phyloP scores from a whole-genome alignment of 768 basidiomycete genomes.

The Boletus rubescentipes region DNA sequence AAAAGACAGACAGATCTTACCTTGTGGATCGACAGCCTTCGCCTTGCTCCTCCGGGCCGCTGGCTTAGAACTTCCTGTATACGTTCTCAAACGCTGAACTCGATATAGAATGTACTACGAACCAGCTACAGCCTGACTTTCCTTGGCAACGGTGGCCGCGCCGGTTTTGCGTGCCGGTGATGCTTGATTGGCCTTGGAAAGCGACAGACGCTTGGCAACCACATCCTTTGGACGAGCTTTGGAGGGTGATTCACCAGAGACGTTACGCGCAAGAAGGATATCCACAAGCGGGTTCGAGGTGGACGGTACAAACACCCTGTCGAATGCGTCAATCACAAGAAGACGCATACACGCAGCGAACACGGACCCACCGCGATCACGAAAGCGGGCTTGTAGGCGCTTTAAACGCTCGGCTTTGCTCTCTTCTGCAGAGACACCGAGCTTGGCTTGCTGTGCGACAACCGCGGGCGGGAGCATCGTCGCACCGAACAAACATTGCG shows the following conservation, averaged over 20 bases:
- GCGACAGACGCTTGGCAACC: neutral
- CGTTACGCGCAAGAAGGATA: constrained; percentile 50
- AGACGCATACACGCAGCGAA: neutral
- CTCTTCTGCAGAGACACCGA: constrained; percentile 46
- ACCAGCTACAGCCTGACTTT: constrained; percentile 12
- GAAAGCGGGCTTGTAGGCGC: constrained; percentile 63
- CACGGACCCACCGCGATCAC: constrained; percentile 65
- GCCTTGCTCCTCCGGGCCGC: constrained; percentile 10
- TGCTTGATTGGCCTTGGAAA: neutral
- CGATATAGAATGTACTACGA: neutral
- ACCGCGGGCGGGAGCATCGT: constrained; percentile 13
- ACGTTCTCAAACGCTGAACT: neutral
- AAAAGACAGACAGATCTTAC: neutral
- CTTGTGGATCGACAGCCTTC: constrained; percentile 1
- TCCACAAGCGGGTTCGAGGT: constrained; percentile 49
- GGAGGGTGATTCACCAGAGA: constrained; percentile 47
- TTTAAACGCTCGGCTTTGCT: constrained; percentile 61
- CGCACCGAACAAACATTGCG: neutral
- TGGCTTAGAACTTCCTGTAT: constrained; percentile 14
- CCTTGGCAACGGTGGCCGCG: neutral
- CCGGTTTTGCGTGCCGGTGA: neutral
- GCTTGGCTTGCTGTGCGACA: constrained; percentile 23
- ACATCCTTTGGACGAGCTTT: constrained; percentile 21
- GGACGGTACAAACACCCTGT: constrained; percentile 55
- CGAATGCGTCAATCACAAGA: neutral